A percentile compares a stretch with the other conserved stretches of the same genome.
phyloP scores from a whole-genome alignment of 345 rosid species.

The Excoecaria cochinchinensis region DNA sequence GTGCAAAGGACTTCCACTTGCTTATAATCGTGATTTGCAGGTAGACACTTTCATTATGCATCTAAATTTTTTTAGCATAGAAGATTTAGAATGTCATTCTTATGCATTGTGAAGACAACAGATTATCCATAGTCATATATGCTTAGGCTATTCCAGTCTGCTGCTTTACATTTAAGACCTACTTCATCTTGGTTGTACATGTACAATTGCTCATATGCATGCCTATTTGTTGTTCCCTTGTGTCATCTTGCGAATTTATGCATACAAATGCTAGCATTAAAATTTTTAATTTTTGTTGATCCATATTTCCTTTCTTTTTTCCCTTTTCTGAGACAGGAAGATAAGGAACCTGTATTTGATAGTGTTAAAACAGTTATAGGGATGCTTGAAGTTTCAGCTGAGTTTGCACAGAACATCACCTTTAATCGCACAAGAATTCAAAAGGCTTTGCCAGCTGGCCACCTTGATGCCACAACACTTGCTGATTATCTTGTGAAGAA shows the following conservation, averaged over 20 bases:
- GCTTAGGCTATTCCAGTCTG: background rate
- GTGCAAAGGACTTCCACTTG: constrained; percentile 98
- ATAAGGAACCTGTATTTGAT: constrained; percentile 88
- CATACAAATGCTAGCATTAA: background rate
- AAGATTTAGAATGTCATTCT: background rate
- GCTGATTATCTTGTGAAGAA: constrained; percentile 94
- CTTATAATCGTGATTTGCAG: constrained; percentile 94
- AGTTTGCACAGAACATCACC: constrained; percentile 80
- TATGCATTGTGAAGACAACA: background rate
- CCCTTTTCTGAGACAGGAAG: constrained; percentile 57
- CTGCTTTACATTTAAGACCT: background rate
- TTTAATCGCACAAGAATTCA: constrained; percentile 65
- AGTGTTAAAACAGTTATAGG: constrained; percentile 78
- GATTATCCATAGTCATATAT: background rate
- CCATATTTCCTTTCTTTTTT: constrained; percentile 6
- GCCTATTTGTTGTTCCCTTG: background rate
- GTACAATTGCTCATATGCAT: background rate
- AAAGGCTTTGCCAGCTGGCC: constrained; percentile 81
- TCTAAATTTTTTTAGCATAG: background rate
- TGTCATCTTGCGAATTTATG: background rate
- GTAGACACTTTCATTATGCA: constrained; percentile 26
- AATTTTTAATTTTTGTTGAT: background rate
- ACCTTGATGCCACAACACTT: constrained; percentile 92
- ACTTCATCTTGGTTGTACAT: background rate
- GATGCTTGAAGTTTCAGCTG: constrained; percentile 93